phyloP scores from a whole-genome alignment of 305 asterid genomes.

The Fraxinus albicans region DNA sequence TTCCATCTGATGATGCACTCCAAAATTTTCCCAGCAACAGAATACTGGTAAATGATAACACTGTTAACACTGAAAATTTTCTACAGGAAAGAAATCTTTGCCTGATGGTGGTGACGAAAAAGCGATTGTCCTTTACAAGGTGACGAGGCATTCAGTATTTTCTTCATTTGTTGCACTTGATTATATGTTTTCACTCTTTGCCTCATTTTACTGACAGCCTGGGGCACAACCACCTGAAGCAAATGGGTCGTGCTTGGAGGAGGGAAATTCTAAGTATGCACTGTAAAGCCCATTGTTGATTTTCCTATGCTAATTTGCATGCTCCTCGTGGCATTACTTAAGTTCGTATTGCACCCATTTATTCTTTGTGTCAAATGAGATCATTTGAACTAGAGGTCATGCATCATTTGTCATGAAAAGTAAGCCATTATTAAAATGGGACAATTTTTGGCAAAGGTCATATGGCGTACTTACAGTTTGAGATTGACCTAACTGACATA shows the following conservation, averaged over 20 bases:
- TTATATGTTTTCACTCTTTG: slow-evolving; percentile 21
- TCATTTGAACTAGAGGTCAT: not conserved
- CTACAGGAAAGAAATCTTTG: slow-evolving; percentile 58
- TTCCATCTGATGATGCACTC: not conserved
- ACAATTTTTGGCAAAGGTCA: not conserved
- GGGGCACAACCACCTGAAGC: slow-evolving; percentile 53
- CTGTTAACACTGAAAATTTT: slow-evolving; percentile 1
- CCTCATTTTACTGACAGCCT: slow-evolving; percentile 55
- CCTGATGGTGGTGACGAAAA: slow-evolving; percentile 61
- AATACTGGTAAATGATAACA: slow-evolving; percentile 12
- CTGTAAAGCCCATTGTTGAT: slow-evolving; percentile 21
- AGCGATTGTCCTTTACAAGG: slow-evolving; percentile 90
- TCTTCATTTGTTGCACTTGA: not conserved
- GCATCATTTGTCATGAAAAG: not conserved
- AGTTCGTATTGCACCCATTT: not conserved
- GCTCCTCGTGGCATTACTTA: not conserved
- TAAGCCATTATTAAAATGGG: not conserved
- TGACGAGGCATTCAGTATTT: slow-evolving; percentile 31
- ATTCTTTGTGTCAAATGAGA: not conserved
- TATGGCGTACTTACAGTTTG: not conserved
- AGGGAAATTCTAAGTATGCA: slow-evolving; percentile 73
- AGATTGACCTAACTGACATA: not conserved
- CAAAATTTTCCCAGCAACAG: slow-evolving; percentile 8
- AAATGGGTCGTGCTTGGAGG: slow-evolving; percentile 48
- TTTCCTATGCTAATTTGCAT: slow-evolving; percentile 14